A percentile compares a stretch with the other conserved stretches of the same genome.
Evolutionary conservation across 176 grass and related monocot genomes (phyloP).

Genomic region (Rhynchospora breviuscula): DNA sequence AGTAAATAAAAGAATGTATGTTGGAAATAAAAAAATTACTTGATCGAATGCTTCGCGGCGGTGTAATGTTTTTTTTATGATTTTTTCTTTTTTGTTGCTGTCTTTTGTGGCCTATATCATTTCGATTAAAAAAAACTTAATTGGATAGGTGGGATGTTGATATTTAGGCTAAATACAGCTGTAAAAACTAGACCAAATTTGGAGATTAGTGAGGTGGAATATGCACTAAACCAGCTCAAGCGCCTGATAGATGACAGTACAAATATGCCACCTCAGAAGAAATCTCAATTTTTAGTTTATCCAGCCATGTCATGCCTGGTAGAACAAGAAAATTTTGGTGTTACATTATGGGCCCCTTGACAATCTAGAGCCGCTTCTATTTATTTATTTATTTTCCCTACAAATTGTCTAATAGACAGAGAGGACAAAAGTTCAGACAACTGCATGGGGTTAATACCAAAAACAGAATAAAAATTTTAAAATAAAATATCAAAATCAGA

Average conservation of each 20-base stretch:
- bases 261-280: conserved; percentile 3
- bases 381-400: background rate
- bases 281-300: conserved; percentile 1
- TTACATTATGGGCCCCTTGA: background rate
- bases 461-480: background rate
- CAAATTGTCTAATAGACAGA: background rate
- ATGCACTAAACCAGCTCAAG: conserved; percentile 10
- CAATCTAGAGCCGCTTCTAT: background rate
- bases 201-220: conserved; percentile 16
- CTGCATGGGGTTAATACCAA: background rate
- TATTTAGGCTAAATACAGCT: conserved; percentile 20
- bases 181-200: conserved; percentile 12
- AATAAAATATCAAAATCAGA: background rate
- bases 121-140: background rate
- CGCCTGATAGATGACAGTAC: conserved; percentile 17
- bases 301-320: background rate
- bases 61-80: too few relatives aligned
- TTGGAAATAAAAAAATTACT: too few relatives aligned
- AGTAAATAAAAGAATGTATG: background rate
- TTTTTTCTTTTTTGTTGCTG: background rate
- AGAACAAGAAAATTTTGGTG: background rate
- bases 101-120: background rate
- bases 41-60: too few relatives aligned
- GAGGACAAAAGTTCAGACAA: background rate
- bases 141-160: background rate